phyloP scores from a whole-genome alignment of 441 rosid species.

The Jatropha podagrica region DNA sequence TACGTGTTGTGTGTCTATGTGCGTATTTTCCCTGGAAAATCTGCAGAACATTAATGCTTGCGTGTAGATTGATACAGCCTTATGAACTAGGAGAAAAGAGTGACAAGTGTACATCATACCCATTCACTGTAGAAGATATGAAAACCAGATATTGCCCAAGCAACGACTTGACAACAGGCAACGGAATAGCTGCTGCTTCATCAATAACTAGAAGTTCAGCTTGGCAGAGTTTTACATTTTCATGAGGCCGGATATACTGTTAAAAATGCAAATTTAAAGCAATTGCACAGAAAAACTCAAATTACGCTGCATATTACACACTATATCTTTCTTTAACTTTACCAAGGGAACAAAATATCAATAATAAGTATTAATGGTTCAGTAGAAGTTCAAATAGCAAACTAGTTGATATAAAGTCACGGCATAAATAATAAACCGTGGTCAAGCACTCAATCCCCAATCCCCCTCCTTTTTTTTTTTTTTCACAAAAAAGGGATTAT shows the following conservation, averaged over 20 bases:
- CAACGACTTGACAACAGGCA: neutral
- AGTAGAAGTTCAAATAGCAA: too few species aligned
- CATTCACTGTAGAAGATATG: neutral
- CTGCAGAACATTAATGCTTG: neutral
- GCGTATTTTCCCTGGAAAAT: neutral
- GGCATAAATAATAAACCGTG: too few species aligned
- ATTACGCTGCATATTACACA: neutral
- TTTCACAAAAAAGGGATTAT: too few species aligned
- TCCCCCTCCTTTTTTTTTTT: too few species aligned
- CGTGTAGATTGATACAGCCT: neutral
- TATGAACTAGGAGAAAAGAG: neutral
- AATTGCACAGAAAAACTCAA: neutral
- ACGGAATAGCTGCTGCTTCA: slow-evolving; percentile 6
- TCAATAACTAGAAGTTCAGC: neutral
- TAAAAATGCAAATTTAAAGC: neutral
- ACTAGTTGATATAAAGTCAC: too few species aligned
- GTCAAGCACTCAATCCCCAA: too few species aligned
- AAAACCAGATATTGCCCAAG: neutral
- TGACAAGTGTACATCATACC: neutral
- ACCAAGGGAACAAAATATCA: neutral
- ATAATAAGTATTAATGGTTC: too few species aligned
- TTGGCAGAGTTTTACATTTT: neutral
- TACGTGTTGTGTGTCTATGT: too few species aligned
- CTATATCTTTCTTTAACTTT: too few species aligned
- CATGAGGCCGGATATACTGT: neutral